Evolutionary conservation across 768 basidiomycete species (phyloP).

Genomic region (Heimioporus sp.): DNA sequence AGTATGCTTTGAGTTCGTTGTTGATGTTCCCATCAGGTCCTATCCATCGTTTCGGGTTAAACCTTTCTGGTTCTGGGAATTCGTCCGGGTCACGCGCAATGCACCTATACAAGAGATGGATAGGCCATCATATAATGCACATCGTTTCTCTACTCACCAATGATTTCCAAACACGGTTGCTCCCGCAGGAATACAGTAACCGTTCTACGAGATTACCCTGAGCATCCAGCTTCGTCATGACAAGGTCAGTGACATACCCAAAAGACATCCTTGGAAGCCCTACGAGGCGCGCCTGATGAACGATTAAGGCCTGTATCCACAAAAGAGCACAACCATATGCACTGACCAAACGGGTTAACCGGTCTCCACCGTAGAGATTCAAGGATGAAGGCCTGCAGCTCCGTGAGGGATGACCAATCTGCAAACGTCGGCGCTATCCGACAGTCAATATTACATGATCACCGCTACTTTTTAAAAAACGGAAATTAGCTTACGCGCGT

Average conservation of each 20-base stretch:
- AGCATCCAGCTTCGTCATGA: too few relatives aligned
- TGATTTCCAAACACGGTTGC: conserved; percentile 33
- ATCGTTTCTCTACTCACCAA: conserved; percentile 18
- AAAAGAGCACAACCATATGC: too few relatives aligned
- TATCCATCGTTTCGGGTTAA: conserved; percentile 58
- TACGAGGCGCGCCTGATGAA: conserved; percentile 19
- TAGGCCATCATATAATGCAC: background rate
- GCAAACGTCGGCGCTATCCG: conserved; percentile 37
- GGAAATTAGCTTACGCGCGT: conserved; percentile 25
- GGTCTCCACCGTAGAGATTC: conserved; percentile 42
- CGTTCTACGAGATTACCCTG: conserved; percentile 24
- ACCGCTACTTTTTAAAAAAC: background rate
- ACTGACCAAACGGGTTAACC: conserved; percentile 30
- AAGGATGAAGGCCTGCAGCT: conserved; percentile 37
- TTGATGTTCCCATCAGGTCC: conserved; percentile 41
- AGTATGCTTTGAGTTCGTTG: conserved; percentile 47
- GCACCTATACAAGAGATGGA: conserved; percentile 6
- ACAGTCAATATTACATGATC: background rate
- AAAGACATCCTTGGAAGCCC: conserved; percentile 23
- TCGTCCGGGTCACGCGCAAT: conserved; percentile 25
- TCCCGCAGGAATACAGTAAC: conserved; percentile 33
- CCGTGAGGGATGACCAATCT: conserved; percentile 31
- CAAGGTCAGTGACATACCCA: conserved; percentile 17
- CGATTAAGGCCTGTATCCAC: background rate
- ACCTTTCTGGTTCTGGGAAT: conserved; percentile 41